phyloP scores from a whole-genome alignment of 768 basidiomycete species.

The Tubosaeta brunneosetosa region DNA sequence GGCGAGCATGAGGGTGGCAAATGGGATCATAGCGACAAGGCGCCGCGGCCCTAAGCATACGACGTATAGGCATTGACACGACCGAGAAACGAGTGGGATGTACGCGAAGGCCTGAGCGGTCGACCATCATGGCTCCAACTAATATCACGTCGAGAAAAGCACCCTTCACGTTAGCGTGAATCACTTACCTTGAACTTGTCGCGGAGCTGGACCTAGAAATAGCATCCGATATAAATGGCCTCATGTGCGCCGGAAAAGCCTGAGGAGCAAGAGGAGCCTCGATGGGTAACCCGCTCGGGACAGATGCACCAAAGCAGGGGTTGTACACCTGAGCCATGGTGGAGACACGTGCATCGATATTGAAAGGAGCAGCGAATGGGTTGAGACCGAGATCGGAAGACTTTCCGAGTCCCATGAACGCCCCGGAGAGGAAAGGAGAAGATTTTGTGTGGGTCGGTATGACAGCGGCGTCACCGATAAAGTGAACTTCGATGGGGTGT shows the following conservation, averaged over 20 bases:
- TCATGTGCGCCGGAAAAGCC: slow-evolving; percentile 14
- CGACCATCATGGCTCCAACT: slow-evolving; percentile 30
- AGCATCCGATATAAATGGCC: slow-evolving; percentile 13
- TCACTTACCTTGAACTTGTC: slow-evolving; percentile 31
- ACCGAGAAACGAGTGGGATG: slow-evolving; percentile 11
- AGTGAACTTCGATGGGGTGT: slow-evolving; percentile 37
- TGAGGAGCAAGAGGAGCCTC: slow-evolving; percentile 25
- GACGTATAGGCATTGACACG: slow-evolving; percentile 17
- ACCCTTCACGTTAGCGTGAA: not conserved
- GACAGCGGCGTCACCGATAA: slow-evolving; percentile 24
- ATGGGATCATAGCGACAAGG: slow-evolving; percentile 1
- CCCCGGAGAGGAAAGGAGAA: slow-evolving; percentile 9
- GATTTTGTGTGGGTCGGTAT: not conserved
- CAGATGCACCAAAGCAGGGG: slow-evolving; percentile 1
- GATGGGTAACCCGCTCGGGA: slow-evolving; percentile 16
- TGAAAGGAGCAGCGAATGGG: slow-evolving; percentile 31
- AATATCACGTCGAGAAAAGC: slow-evolving; percentile 5
- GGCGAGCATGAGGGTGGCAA: slow-evolving; percentile 5
- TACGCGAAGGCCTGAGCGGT: slow-evolving; percentile 12
- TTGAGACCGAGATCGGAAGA: slow-evolving; percentile 25
- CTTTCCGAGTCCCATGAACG: slow-evolving; percentile 12
- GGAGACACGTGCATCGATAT: slow-evolving; percentile 12
- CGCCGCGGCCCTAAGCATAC: slow-evolving; percentile 16
- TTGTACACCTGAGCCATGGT: slow-evolving; percentile 4
- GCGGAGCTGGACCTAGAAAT: slow-evolving; percentile 33